These are phyloP conservation scores for Saturnispora galanensis DNA, from an alignment of 805 yeast genomes.

Conservation along the genomic window DNA sequence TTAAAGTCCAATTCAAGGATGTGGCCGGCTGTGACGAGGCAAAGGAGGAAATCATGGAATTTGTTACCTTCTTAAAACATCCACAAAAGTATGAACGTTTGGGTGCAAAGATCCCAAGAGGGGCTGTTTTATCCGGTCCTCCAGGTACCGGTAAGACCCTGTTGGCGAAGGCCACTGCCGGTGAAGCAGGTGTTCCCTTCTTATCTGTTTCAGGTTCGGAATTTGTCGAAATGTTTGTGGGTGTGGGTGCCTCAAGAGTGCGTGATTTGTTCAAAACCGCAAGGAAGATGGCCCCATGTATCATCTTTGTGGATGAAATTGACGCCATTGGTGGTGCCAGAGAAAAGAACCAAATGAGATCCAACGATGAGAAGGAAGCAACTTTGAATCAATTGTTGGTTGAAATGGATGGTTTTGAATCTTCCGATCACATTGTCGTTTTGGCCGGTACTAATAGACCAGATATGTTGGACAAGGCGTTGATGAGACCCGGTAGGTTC, in stretches of 20 bases:
- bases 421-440: constrained; percentile 88
- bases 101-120: constrained; percentile 97
- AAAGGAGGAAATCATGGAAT: constrained; percentile 95
- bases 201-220: constrained; percentile 95
- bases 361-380: constrained; percentile 94
- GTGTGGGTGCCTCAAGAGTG: constrained; percentile 97
- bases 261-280: constrained; percentile 92
- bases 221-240: constrained; percentile 97
- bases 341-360: constrained; percentile 58
- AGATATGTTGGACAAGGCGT: constrained; percentile 86
- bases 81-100: constrained; percentile 84
- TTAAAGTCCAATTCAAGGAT: constrained; percentile 80
- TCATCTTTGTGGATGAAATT: constrained; percentile 95
- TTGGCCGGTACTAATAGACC: constrained; percentile 96
- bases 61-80: constrained; percentile 83
- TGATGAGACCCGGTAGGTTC: constrained; percentile 95
- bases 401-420: constrained; percentile 97
- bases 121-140: constrained; percentile 95
- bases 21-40: constrained; percentile 98
- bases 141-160: constrained; percentile 99
- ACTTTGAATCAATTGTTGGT: constrained; percentile 92
- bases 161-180: constrained; percentile 96
- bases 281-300: constrained; percentile 87
- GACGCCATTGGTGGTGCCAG: constrained; percentile 97
- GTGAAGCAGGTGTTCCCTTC: constrained; percentile 98